Evolutionary conservation across 176 grass and related monocot genomes (phyloP), one percentile per base, ranked within the genome.

Genomic region (Typha latifolia): DNA sequence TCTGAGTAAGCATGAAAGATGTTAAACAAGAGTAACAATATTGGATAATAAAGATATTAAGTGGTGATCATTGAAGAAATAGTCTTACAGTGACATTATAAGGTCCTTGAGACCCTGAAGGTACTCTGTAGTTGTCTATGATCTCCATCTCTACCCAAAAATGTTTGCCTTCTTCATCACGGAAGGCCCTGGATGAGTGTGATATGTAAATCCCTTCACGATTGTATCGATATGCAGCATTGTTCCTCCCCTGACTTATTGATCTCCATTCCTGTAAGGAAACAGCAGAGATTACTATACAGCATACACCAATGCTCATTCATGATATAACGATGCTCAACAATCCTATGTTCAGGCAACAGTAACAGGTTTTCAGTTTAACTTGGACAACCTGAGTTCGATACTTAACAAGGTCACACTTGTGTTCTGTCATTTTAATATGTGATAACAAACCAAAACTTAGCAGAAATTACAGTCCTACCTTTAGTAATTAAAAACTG

Each of bases 121-220:
- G 91, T 34, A 87, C 64, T 67, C 87, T 83, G 71, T 96, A 90
- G 20, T 86, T 87, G 76, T 96, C 91, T 26, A 96, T 62, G 26
- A 96, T 96, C 71, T 96, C 86, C 56, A 80, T 81, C 70, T 96
- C 91, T 56, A 96, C 16, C 91, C 91, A 96, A 69, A 96, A 96
- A 82, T 90, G 82, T 65, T 85, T 96, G 32, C 91, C 91, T 73
- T 90, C 91, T 80, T 96, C 91, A 11, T 96, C 91, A 52, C 82
- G 87, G 76, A 90, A 96, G 47, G 84, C 51, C 74, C 91, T 84
- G 16, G 91, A 96, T 68, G 80, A 62, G 48, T 79, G 87, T 12
- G 68, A 72, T 22, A 87, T 81, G 78, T 80, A 90, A 32, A 96
- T 84, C 31, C 87, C 91, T 77, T 90, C 73, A n/a, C 84, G 81